These are phyloP conservation scores for Fusarium sp. DNA, from an alignment of 2,329 filamentous ascomycete species.

Conservation along the genomic window DNA sequence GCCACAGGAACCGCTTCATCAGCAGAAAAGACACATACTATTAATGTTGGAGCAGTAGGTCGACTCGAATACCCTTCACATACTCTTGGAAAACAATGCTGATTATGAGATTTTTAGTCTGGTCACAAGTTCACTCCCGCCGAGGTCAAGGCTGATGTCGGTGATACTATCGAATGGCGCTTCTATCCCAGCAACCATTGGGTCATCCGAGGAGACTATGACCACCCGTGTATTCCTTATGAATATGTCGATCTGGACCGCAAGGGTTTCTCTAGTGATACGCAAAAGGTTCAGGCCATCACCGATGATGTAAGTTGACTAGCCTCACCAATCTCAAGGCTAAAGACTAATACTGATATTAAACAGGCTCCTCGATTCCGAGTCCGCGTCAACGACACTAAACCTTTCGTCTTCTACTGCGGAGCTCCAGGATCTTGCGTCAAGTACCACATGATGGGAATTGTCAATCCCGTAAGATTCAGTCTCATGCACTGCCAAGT, in stretches of 20 bases:
- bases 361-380: slow-evolving; percentile 57
- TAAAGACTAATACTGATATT: slow-evolving; percentile 6
- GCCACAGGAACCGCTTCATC: slow-evolving; percentile 35
- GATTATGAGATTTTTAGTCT: slow-evolving; percentile 29
- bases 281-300: slow-evolving; percentile 60
- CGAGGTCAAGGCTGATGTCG: slow-evolving; percentile 54
- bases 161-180: slow-evolving; percentile 67
- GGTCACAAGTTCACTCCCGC: slow-evolving; percentile 52
- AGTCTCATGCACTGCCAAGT: background rate
- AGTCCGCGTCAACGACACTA: slow-evolving; percentile 68
- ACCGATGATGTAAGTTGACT: slow-evolving; percentile 57
- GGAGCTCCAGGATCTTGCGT: slow-evolving; percentile 75
- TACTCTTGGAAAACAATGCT: background rate
- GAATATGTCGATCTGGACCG: slow-evolving; percentile 63
- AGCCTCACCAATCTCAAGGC: background rate
- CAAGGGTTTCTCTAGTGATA: slow-evolving; percentile 67
- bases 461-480: slow-evolving; percentile 74
- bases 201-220: slow-evolving; percentile 70
- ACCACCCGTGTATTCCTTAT: slow-evolving; percentile 73
- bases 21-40: slow-evolving; percentile 42
- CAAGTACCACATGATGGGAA: slow-evolving; percentile 77
- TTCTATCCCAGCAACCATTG: slow-evolving; percentile 75
- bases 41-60: slow-evolving; percentile 47
- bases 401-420: slow-evolving; percentile 78
- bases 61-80: background rate